Evolutionary conservation across 108 stramenopile genomes (phyloP).

Genomic region (Fragilariopsis cylindrus): DNA sequence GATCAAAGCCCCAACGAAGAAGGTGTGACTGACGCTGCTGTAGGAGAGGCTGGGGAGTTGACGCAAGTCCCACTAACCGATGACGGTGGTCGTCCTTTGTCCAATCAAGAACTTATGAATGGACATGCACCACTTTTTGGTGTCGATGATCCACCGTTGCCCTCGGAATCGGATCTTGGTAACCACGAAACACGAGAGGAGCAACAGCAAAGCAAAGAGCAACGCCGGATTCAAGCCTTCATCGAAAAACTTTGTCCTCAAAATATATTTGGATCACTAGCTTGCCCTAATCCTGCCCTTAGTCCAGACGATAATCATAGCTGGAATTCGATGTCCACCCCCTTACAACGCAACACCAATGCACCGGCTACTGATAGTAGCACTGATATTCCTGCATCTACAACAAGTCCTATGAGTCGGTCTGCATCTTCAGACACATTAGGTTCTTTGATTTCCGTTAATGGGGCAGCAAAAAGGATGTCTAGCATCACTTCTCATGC

Average conservation of each 20-base stretch:
- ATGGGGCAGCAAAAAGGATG: slow-evolving; percentile 6
- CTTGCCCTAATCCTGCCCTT: slow-evolving; percentile 77
- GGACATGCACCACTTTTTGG: slow-evolving; percentile 80
- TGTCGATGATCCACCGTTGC: slow-evolving; percentile 78
- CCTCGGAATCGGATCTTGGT: slow-evolving; percentile 77
- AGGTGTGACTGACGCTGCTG: slow-evolving; percentile 13
- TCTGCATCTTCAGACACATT: background rate
- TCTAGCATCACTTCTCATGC: slow-evolving; percentile 10
- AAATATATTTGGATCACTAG: slow-evolving; percentile 71
- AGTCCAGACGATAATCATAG: slow-evolving; percentile 80
- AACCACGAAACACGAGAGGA: slow-evolving; percentile 85
- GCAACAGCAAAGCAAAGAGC: slow-evolving; percentile 59
- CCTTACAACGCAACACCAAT: slow-evolving; percentile 5
- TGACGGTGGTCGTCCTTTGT: slow-evolving; percentile 70
- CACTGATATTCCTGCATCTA: slow-evolving; percentile 1
- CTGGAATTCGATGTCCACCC: slow-evolving; percentile 66
- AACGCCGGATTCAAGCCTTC: slow-evolving; percentile 61
- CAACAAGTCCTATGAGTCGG: background rate
- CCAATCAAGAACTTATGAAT: slow-evolving; percentile 80
- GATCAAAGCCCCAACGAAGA: slow-evolving; percentile 22
- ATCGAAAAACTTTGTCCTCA: slow-evolving; percentile 71
- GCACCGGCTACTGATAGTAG: background rate
- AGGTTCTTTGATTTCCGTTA: background rate
- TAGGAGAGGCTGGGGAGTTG: slow-evolving; percentile 34
- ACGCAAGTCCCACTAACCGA: slow-evolving; percentile 29